Evolutionary conservation across 208 protist species (phyloP).

Genomic region (Jaenimonas drosophilae): DNA sequence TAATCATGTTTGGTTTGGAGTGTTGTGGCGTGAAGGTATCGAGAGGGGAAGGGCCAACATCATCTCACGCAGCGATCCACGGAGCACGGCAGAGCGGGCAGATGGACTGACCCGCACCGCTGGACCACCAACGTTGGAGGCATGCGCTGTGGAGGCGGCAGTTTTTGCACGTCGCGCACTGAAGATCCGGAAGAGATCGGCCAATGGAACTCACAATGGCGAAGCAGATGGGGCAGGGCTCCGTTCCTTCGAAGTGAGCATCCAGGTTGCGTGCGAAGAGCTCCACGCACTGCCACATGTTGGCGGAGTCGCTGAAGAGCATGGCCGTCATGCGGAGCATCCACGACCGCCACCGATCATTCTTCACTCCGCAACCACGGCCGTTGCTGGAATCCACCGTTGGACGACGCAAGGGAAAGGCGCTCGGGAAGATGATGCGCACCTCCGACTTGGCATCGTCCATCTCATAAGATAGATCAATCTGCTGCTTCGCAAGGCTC

Average conservation of each 20-base stretch:
- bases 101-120: slow-evolving; percentile 52
- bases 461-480: slow-evolving; percentile 73
- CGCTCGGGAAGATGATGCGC: slow-evolving; percentile 52
- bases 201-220: slow-evolving; percentile 65
- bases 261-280: slow-evolving; percentile 86
- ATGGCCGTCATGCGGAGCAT: slow-evolving; percentile 85
- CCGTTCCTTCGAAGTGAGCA: slow-evolving; percentile 79
- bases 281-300: slow-evolving; percentile 82
- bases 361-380: slow-evolving; percentile 57
- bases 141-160: slow-evolving; percentile 81
- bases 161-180: slow-evolving; percentile 82
- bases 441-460: slow-evolving; percentile 69
- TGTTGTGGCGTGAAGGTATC: no score
- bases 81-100: slow-evolving; percentile 89
- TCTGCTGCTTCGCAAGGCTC: slow-evolving; percentile 29
- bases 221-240: slow-evolving; percentile 91
- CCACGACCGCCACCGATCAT: slow-evolving; percentile 79
- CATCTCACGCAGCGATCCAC: slow-evolving; percentile 60
- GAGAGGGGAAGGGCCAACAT: no score
- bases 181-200: slow-evolving; percentile 76
- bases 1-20: no score
- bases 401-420: slow-evolving; percentile 63
- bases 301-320: slow-evolving; percentile 64
- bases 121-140: slow-evolving; percentile 87
- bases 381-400: slow-evolving; percentile 40